A percentile compares a stretch with the other conserved stretches of the same genome.
phyloP scores from a whole-genome alignment of 148 eudicot genomes.

The Amaranthus hypochondriacus region DNA sequence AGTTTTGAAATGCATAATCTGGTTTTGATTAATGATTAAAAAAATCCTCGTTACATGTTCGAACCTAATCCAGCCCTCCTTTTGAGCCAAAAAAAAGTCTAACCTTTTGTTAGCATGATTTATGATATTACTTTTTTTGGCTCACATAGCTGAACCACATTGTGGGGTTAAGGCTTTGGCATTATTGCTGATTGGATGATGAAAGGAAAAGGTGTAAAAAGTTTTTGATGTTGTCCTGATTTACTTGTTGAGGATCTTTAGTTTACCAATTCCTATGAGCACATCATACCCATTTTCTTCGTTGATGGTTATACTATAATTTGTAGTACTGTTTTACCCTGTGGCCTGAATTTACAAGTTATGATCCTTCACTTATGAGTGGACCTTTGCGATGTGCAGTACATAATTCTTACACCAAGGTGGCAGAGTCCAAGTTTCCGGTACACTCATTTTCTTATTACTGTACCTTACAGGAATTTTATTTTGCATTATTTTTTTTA shows the following conservation, averaged over 20 bases:
- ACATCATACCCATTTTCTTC: background rate
- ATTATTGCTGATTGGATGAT: background rate
- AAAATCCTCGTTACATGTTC: too few species aligned
- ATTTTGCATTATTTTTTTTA: background rate
- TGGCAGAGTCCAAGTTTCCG: constrained; percentile 78
- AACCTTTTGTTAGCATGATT: too few species aligned
- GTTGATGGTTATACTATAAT: background rate
- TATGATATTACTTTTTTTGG: too few species aligned
- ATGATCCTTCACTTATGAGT: constrained; percentile 1
- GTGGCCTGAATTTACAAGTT: background rate
- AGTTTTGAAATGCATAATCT: too few species aligned
- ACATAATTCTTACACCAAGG: constrained; percentile 54
- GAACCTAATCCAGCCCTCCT: too few species aligned
- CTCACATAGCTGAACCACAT: too few species aligned
- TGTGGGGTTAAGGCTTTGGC: too few species aligned
- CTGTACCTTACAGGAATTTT: background rate
- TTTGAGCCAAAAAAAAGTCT: too few species aligned
- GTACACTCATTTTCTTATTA: constrained; percentile 30
- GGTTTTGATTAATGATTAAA: too few species aligned
- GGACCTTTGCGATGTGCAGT: constrained; percentile 42
- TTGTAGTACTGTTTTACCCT: background rate
- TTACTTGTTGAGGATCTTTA: background rate
- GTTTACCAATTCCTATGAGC: background rate
- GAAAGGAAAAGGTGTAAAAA: background rate
- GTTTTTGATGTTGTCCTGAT: background rate